phyloP scores from a whole-genome alignment of 1,284 basidiomycete species.

The Schizophyllum amplum region DNA sequence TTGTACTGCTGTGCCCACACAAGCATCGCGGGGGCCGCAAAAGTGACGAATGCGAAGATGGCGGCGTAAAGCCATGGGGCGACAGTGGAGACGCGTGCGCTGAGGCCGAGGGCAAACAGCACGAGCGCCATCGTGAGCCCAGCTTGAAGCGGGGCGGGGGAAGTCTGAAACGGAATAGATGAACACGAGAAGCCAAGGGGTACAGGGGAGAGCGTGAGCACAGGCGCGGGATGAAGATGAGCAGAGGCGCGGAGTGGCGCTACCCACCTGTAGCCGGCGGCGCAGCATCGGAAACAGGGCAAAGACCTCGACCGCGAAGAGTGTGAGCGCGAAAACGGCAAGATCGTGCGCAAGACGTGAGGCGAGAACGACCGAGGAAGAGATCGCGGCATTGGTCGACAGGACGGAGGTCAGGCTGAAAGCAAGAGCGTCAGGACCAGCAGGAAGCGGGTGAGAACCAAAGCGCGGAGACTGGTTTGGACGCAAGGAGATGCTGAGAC shows the following conservation, averaged over 20 bases:
- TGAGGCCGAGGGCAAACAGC: slow-evolving; percentile 40
- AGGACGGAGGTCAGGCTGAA: slow-evolving; percentile 79
- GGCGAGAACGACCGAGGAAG: slow-evolving; percentile 89
- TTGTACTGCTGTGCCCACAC: slow-evolving; percentile 81
- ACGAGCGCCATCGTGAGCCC: slow-evolving; percentile 43
- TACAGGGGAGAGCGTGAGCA: neutral
- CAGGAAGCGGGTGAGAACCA: slow-evolving; percentile 46
- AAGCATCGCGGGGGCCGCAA: slow-evolving; percentile 62
- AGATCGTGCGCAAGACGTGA: slow-evolving; percentile 80
- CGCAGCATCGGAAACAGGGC: slow-evolving; percentile 81
- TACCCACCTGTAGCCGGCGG: slow-evolving; percentile 66
- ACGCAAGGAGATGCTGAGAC: slow-evolving; percentile 2
- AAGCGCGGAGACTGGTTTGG: neutral
- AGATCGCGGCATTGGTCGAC: slow-evolving; percentile 92
- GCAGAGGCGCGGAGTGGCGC: too few species aligned
- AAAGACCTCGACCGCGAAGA: slow-evolving; percentile 83
- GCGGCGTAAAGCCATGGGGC: slow-evolving; percentile 42
- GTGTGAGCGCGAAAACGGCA: slow-evolving; percentile 85
- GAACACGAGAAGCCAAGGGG: slow-evolving; percentile 4
- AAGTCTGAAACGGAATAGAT: slow-evolving; percentile 28
- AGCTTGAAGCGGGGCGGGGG: slow-evolving; percentile 35
- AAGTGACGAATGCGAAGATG: slow-evolving; percentile 50
- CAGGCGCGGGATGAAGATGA: slow-evolving; percentile 5
- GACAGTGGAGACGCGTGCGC: slow-evolving; percentile 42
- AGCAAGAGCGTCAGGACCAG: slow-evolving; percentile 11